Conservation (phyloP, 2,329 filamentous ascomycete genomes). For the Parafenestella ontariensis region DNA sequence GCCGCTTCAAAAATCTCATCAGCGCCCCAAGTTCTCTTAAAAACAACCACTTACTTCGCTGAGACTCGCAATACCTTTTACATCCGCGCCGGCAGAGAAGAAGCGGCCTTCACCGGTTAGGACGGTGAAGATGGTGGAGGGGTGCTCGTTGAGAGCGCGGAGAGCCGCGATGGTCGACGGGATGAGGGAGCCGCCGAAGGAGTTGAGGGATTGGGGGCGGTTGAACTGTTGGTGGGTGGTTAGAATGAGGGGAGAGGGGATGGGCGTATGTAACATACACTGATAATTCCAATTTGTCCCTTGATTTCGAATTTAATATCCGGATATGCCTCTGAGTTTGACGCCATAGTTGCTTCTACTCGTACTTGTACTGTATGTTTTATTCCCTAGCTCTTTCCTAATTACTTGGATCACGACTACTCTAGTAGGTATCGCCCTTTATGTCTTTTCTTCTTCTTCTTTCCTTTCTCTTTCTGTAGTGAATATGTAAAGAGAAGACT, state of each 20-base stretch:
- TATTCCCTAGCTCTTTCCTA: neutral
- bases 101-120: slow-evolving; percentile 60
- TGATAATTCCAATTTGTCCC: slow-evolving; percentile 56
- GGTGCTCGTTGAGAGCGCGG: slow-evolving; percentile 55
- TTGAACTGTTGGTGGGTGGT: slow-evolving; percentile 49
- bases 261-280: slow-evolving; percentile 10
- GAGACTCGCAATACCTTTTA: slow-evolving; percentile 42
- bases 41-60: neutral
- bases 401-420: neutral
- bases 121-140: slow-evolving; percentile 59
- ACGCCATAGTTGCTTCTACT: slow-evolving; percentile 24
- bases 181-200: slow-evolving; percentile 57
- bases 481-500: too few relatives aligned
- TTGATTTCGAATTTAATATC: slow-evolving; percentile 55
- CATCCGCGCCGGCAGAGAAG: slow-evolving; percentile 59
- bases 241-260: too few relatives aligned
- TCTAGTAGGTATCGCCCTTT: too few relatives aligned
- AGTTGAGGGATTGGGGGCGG: slow-evolving; percentile 57
- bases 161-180: slow-evolving; percentile 53
- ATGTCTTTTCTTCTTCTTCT: neutral
- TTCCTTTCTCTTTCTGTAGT: too few relatives aligned
- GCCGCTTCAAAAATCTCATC: too few relatives aligned
- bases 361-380: neutral
- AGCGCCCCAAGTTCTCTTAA: too few relatives aligned
- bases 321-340: slow-evolving; percentile 45